Conservation (phyloP, 495 filamentous ascomycete species). For the Aspergillus conjunctus region DNA sequence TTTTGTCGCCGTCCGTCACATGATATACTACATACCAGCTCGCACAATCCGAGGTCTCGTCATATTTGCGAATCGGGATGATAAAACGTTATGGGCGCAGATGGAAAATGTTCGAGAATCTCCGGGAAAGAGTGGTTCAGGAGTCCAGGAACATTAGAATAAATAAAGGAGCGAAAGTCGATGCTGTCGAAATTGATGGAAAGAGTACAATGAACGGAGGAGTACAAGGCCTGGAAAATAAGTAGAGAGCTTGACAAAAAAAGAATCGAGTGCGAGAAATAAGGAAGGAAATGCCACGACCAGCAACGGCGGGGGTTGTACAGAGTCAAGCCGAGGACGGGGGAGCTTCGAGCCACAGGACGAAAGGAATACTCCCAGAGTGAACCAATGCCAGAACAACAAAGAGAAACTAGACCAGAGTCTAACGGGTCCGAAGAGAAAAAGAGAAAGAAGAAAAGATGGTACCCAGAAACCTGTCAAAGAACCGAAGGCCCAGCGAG, state of each 20-base stretch:
- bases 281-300: conserved; percentile 29
- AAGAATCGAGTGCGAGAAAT: conserved; percentile 16
- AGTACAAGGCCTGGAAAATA: not conserved
- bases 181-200: conserved; percentile 9
- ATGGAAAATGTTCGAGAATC: conserved; percentile 5
- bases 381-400: conserved; percentile 27
- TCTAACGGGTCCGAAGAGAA: conserved; percentile 5
- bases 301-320: conserved; percentile 34
- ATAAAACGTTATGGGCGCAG: conserved; percentile 21
- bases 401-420: conserved; percentile 20
- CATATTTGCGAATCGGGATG: conserved; percentile 48
- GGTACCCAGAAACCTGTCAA: conserved; percentile 18
- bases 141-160: conserved; percentile 18
- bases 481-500: conserved; percentile 20
- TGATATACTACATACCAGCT: conserved; percentile 62
- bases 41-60: conserved; percentile 76
- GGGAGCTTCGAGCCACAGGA: conserved; percentile 19
- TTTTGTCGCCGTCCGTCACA: not conserved
- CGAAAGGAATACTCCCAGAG: conserved; percentile 40
- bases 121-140: conserved; percentile 17
- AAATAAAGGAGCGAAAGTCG: conserved; percentile 15
- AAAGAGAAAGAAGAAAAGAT: conserved; percentile 23
- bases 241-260: conserved; percentile 18
- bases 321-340: conserved; percentile 15
- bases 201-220: conserved; percentile 10